Evolutionary conservation across 192 early-diverging fungal species (phyloP).

Genomic region (Phycomyces blakesleeanus): DNA sequence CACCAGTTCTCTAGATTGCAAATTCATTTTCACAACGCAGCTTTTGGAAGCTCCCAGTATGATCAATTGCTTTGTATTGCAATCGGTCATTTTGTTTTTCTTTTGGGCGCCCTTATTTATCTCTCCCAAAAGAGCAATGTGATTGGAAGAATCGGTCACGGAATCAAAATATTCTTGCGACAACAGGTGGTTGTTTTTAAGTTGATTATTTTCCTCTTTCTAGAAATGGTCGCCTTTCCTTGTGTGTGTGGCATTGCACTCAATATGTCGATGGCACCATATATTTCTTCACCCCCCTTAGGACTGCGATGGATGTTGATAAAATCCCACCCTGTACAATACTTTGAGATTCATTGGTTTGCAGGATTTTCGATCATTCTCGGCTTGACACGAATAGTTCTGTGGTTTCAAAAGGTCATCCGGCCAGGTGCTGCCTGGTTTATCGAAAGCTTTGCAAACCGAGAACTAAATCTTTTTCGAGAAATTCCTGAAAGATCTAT

Average conservation of each 20-base stretch:
- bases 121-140: neutral
- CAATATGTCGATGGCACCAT: constrained; percentile 72
- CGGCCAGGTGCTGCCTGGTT: constrained; percentile 97
- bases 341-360: constrained; percentile 83
- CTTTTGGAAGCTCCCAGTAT: neutral
- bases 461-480: constrained; percentile 85
- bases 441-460: constrained; percentile 93
- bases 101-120: neutral
- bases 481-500: constrained; percentile 85
- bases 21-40: neutral
- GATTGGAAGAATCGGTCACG: neutral
- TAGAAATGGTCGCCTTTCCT: constrained; percentile 88
- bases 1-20: neutral
- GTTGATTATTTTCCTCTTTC: constrained; percentile 78
- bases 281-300: constrained; percentile 58
- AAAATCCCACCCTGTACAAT: constrained; percentile 53
- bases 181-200: constrained; percentile 57
- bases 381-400: constrained; percentile 81
- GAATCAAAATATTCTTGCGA: constrained; percentile 32
- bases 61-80: neutral
- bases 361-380: constrained; percentile 93
- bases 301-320: constrained; percentile 53
- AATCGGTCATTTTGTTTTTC: neutral
- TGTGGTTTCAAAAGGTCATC: constrained; percentile 73
- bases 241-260: constrained; percentile 83